Evolutionary conservation across 495 filamentous ascomycete species (phyloP).

Genomic region (Hypoxylon cercidicola): DNA sequence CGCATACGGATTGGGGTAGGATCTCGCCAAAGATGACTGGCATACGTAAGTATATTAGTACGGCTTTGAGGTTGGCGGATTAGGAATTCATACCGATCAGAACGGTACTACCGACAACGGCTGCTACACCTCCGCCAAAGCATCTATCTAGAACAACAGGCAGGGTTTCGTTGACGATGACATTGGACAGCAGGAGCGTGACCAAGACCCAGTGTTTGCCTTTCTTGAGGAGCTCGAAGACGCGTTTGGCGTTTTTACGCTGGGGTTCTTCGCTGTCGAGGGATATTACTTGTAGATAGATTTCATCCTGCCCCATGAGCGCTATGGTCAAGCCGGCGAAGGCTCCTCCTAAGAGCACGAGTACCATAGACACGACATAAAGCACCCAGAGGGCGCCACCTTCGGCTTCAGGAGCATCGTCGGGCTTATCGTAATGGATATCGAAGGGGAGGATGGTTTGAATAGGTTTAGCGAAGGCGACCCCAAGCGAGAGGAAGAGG

Average conservation of each 20-base stretch:
- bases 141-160: conserved; percentile 95
- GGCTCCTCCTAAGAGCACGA: conserved; percentile 90
- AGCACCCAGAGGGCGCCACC: conserved; percentile 57
- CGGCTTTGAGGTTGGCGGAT: neutral
- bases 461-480: conserved; percentile 50
- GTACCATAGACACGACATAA: conserved; percentile 56
- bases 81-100: conserved; percentile 76
- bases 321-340: conserved; percentile 98
- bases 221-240: conserved; percentile 80
- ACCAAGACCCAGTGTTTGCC: conserved; percentile 99
- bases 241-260: conserved; percentile 81
- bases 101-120: conserved; percentile 89
- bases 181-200: conserved; percentile 91
- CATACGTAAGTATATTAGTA: conserved; percentile 10
- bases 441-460: neutral
- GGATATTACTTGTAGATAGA: conserved; percentile 97
- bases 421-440: conserved; percentile 36
- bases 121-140: conserved; percentile 93
- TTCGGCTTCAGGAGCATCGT: conserved; percentile 50
- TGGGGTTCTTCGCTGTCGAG: conserved; percentile 72
- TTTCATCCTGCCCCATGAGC: conserved; percentile 89
- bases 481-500: conserved; percentile 51
- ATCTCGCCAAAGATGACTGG: conserved; percentile 97
- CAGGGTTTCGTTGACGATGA: conserved; percentile 97
- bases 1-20: conserved; percentile 94